phyloP scores from a whole-genome alignment of 768 basidiomycete genomes.

The Tubosaeta sp. region DNA sequence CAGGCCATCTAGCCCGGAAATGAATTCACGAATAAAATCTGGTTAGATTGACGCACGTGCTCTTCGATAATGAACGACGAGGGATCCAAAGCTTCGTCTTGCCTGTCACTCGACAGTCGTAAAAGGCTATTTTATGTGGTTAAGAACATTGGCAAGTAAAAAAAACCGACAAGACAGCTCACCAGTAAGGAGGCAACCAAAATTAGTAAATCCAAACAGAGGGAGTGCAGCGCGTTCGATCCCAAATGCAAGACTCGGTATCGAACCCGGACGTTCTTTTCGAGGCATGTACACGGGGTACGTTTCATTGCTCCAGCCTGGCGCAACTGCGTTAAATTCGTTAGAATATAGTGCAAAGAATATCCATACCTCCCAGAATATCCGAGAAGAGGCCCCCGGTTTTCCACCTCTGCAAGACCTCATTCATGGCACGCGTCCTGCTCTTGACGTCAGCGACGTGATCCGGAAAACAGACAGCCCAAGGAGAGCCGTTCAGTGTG shows the following conservation, averaged over 20 bases:
- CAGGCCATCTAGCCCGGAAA: slow-evolving; percentile 21
- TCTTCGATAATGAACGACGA: slow-evolving; percentile 37
- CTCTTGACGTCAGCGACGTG: slow-evolving; percentile 11
- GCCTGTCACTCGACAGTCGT: slow-evolving; percentile 28
- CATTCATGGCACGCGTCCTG: slow-evolving; percentile 13
- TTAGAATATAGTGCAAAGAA: not conserved
- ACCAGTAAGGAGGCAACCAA: slow-evolving; percentile 42
- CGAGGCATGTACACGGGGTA: slow-evolving; percentile 25
- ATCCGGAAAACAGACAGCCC: slow-evolving; percentile 21
- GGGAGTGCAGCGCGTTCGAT: slow-evolving; percentile 43
- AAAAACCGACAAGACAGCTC: not conserved
- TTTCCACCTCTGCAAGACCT: slow-evolving; percentile 15
- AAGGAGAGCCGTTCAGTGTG: slow-evolving; percentile 9
- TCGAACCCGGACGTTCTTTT: not conserved
- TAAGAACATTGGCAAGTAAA: not conserved
- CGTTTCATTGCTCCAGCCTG: slow-evolving; percentile 24
- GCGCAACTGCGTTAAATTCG: not conserved
- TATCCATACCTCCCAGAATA: slow-evolving; percentile 16
- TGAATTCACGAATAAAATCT: not conserved
- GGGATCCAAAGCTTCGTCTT: slow-evolving; percentile 37
- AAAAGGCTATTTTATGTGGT: slow-evolving; percentile 26
- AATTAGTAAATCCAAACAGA: slow-evolving; percentile 42
- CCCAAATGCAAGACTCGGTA: slow-evolving; percentile 30
- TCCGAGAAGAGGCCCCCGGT: slow-evolving; percentile 15
- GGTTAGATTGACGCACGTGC: slow-evolving; percentile 30